phyloP scores from a whole-genome alignment of 352 stramenopile genomes.

The Elongisporangium senticosum region DNA sequence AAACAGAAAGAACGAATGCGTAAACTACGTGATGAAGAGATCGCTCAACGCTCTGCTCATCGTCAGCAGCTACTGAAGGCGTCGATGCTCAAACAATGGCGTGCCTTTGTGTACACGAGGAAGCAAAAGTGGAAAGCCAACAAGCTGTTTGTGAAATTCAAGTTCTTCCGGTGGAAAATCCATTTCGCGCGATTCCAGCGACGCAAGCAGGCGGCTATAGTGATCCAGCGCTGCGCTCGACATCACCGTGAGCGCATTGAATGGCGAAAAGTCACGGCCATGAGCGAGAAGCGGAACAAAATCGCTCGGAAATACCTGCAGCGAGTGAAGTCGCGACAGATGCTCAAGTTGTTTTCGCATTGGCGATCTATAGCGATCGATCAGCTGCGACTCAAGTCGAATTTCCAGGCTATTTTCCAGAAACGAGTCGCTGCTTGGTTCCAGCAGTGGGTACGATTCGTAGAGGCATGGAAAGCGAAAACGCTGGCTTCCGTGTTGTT shows the following conservation, averaged over 20 bases:
- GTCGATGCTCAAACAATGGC: constrained; percentile 31
- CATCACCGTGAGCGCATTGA: constrained; percentile 11
- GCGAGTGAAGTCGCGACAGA: constrained; percentile 42
- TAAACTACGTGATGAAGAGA: constrained; percentile 45
- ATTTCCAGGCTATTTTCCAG: constrained; percentile 37
- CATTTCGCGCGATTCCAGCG: constrained; percentile 25
- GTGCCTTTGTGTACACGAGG: constrained; percentile 16
- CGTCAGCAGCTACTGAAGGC: constrained; percentile 17
- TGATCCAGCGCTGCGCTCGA: constrained; percentile 32
- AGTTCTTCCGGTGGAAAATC: constrained; percentile 51
- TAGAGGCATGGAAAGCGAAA: constrained; percentile 16
- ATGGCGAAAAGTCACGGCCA: constrained; percentile 31
- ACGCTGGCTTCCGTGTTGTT: constrained; percentile 24
- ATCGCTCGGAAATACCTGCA: constrained; percentile 48
- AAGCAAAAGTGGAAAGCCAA: constrained; percentile 40
- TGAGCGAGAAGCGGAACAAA: constrained; percentile 40
- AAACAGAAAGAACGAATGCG: constrained; percentile 44
- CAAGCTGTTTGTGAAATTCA: constrained; percentile 59
- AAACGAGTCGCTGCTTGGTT: constrained; percentile 42
- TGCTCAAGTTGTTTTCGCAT: constrained; percentile 47
- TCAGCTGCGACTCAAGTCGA: constrained; percentile 38
- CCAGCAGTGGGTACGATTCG: constrained; percentile 34
- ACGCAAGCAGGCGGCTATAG: constrained; percentile 15
- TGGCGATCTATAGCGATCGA: constrained; percentile 33
- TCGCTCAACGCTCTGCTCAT: constrained; percentile 24